Evolutionary conservation across 306 rosid species (phyloP).

Genomic region (Hippophae tibetana): DNA sequence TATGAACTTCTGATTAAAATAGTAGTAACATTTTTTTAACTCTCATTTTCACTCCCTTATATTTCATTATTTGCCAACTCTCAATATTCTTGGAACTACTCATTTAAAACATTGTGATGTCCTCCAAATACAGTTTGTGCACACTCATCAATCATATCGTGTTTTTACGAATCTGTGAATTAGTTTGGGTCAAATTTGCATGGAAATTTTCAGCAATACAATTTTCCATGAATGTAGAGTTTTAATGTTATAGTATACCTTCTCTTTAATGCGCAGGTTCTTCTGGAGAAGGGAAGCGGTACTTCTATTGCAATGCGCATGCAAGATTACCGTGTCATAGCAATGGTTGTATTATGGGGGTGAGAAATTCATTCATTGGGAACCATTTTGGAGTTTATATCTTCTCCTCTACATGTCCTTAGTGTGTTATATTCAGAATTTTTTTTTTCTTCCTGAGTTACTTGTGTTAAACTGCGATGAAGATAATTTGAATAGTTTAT

Average conservation of each 20-base stretch:
- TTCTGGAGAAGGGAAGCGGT: slow-evolving; percentile 49
- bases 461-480: not conserved
- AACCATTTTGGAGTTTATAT: not conserved
- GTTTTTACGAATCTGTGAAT: too few relatives aligned
- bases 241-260: slow-evolving; percentile 1
- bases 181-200: too few relatives aligned
- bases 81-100: too few relatives aligned
- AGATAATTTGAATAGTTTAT: not conserved
- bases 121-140: too few relatives aligned
- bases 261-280: slow-evolving; percentile 36
- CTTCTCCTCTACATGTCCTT: slow-evolving; percentile 1
- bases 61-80: not conserved
- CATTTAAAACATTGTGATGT: too few relatives aligned
- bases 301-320: slow-evolving; percentile 44
- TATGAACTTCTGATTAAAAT: not conserved
- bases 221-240: not conserved
- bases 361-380: slow-evolving; percentile 21
- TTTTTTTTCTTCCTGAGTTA: not conserved
- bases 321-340: slow-evolving; percentile 77
- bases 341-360: slow-evolving; percentile 85
- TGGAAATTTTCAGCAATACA: too few relatives aligned
- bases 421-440: not conserved
- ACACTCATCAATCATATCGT: too few relatives aligned
- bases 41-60: not conserved
- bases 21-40: too few relatives aligned